Conservation (phyloP, 352 stramenopile genomes). For the Globisporangium nodosum region DNA sequence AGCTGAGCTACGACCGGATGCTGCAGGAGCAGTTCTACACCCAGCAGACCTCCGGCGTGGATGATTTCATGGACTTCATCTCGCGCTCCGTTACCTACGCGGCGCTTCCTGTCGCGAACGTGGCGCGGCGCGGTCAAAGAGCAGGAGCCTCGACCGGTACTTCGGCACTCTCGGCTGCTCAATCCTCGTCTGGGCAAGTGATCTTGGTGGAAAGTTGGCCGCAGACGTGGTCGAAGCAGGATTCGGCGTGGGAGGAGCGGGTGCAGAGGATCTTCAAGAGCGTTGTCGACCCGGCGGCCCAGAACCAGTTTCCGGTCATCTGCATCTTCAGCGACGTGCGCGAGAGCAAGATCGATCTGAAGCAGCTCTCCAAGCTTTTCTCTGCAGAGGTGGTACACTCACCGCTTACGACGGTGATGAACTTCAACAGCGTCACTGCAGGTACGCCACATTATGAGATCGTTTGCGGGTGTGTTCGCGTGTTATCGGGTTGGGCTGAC, state of each 20-base stretch:
- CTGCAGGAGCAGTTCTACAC: slow-evolving; percentile 45
- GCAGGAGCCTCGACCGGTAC: not conserved
- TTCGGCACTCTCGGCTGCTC: not conserved
- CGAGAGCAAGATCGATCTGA: slow-evolving; percentile 64
- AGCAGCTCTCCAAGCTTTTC: slow-evolving; percentile 60
- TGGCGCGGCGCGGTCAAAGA: not conserved
- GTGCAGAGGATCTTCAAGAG: slow-evolving; percentile 47
- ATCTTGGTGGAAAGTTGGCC: slow-evolving; percentile 79
- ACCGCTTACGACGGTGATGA: slow-evolving; percentile 60
- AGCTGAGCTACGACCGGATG: slow-evolving; percentile 47
- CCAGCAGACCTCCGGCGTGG: slow-evolving; percentile 38
- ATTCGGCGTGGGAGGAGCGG: slow-evolving; percentile 42
- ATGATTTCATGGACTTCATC: slow-evolving; percentile 82
- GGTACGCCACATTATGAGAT: slow-evolving; percentile 17
- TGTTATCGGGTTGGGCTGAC: not conserved
- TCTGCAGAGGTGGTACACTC: slow-evolving; percentile 63
- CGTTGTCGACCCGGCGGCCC: slow-evolving; percentile 34
- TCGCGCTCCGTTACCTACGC: slow-evolving; percentile 62
- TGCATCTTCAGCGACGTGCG: slow-evolving; percentile 81
- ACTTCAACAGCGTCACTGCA: slow-evolving; percentile 74
- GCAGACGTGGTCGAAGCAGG: slow-evolving; percentile 33
- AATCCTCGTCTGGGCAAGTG: slow-evolving; percentile 21
- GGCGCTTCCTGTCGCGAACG: slow-evolving; percentile 30
- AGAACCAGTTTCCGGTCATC: slow-evolving; percentile 49
- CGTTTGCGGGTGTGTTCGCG: not conserved